phyloP scores from a whole-genome alignment of 163 green algal genomes.

The Trebouxiophyceae sp. region DNA sequence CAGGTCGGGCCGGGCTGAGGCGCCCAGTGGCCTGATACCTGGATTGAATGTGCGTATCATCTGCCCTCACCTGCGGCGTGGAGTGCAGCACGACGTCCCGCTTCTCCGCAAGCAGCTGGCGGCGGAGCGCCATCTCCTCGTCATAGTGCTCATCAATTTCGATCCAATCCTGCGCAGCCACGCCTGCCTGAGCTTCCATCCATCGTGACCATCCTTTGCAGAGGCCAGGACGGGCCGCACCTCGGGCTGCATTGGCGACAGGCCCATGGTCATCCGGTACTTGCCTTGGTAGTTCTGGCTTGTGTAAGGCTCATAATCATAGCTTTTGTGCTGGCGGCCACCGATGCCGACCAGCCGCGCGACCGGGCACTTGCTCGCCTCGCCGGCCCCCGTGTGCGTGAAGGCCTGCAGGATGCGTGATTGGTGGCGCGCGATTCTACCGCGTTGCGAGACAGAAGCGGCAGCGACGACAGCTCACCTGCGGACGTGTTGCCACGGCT shows the following conservation, averaged over 20 bases:
- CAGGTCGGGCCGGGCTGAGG: not conserved
- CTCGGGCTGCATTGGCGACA: slow-evolving; percentile 13
- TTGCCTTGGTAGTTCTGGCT: not conserved
- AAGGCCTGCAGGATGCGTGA: no score
- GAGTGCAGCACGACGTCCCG: slow-evolving; percentile 12
- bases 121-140: slow-evolving; percentile 12
- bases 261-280: slow-evolving; percentile 20
- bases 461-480: no score
- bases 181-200: no score
- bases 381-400: not conserved
- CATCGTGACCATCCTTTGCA: no score
- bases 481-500: no score
- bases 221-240: no score
- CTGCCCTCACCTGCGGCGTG: no score
- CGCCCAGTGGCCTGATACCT: no score
- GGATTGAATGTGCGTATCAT: no score
- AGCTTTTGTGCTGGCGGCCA: not conserved
- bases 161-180: slow-evolving; percentile 13
- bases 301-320: not conserved
- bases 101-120: slow-evolving; percentile 5
- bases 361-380: not conserved
- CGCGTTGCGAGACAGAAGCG: no score
- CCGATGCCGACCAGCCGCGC: not conserved
- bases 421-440: no score
- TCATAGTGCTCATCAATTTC: slow-evolving; percentile 18